Percentiles rank a stretch among this genome's conserved stretches.
Evolutionary conservation across 352 stramenopile species (phyloP).

Genomic region (Pythium rhizo-oryzae): DNA sequence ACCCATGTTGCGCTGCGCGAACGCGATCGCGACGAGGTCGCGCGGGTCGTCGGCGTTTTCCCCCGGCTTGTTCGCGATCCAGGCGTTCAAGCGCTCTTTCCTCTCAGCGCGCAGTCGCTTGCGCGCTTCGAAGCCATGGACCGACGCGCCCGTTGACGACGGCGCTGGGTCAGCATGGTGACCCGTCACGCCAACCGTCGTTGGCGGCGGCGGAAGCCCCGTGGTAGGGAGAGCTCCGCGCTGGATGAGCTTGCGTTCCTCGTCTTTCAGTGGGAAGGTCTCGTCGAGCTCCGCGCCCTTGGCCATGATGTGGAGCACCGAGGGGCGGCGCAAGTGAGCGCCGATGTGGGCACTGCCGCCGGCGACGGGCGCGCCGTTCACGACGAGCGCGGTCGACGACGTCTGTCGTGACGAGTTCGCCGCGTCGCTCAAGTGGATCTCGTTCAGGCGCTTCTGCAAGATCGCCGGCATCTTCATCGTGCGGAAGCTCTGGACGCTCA

Average conservation of each 20-base stretch:
- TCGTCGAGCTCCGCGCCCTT: conserved; percentile 49
- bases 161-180: conserved; percentile 11
- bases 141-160: conserved; percentile 29
- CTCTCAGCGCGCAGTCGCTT: conserved; percentile 77
- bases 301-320: conserved; percentile 72
- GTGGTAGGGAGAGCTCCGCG: not conserved
- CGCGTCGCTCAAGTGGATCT: conserved; percentile 58
- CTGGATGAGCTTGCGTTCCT: conserved; percentile 54
- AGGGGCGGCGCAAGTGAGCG: conserved; percentile 28
- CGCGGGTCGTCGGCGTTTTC: conserved; percentile 91
- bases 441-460: conserved; percentile 65
- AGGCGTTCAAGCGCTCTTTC: conserved; percentile 61
- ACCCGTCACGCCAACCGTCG: conserved; percentile 2
- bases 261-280: conserved; percentile 61
- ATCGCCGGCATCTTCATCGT: conserved; percentile 73
- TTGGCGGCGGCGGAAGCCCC: conserved; percentile 9
- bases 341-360: conserved; percentile 10
- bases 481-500: conserved; percentile 80
- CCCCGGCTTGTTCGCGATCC: conserved; percentile 75
- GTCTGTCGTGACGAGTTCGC: conserved; percentile 24
- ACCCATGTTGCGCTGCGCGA: conserved; percentile 88
- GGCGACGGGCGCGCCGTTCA: conserved; percentile 1
- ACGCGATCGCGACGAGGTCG: conserved; percentile 91
- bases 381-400: not conserved
- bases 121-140: conserved; percentile 82